Evolutionary conservation across 2,329 filamentous ascomycete species (phyloP), one percentile per base, ranked within the genome.

Genomic region (Neofusicoccum laricinum): DNA sequence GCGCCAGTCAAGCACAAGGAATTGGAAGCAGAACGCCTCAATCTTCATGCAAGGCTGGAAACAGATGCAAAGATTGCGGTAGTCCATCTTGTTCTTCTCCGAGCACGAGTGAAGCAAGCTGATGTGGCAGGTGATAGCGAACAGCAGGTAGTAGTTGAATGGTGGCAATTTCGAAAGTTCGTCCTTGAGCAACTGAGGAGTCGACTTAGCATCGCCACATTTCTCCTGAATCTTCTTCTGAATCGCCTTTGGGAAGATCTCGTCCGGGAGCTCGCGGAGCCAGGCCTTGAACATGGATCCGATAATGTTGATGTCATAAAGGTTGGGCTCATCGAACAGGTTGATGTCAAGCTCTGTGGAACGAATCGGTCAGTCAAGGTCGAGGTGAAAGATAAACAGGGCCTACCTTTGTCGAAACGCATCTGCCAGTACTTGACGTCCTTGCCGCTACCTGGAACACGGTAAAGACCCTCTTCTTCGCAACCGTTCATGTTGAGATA

Each of bases 71-170:
- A 98, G 82, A 69, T 97, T 97, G 73, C 92, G 88, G 75, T 94
- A 97, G 74, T 96, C 92, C 94, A 98, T 98, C 81, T 96, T 97
- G 85, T 97, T 98, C 81, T 94, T 93, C 68, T 96, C 92, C 25
- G 93, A 90, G 76, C 96, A 94, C 1, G 92, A 93, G 70, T 97
- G 88, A 10, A 98, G 85, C 30, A 97, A 85, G 71, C 93, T 97
- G 55, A 98, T 88, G 72, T 98, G 94, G 77, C 94, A 97, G 38
- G 94, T 98, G 70, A 97, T 97, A 71, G 94, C 94, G 75, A 98
- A 98, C 5, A 98, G 87, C 14, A 98, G 89, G 74, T 98, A 97
- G 79, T 98, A 98, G 79, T 97, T 96, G 82, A 95, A 97, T 0
- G 94, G 94, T 6, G 94, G 91, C n/a, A 98, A 84, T 70, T 92